These are phyloP conservation scores for Pythium graminicola DNA, from an alignment of 352 stramenopile genomes.

Conservation along the genomic window DNA sequence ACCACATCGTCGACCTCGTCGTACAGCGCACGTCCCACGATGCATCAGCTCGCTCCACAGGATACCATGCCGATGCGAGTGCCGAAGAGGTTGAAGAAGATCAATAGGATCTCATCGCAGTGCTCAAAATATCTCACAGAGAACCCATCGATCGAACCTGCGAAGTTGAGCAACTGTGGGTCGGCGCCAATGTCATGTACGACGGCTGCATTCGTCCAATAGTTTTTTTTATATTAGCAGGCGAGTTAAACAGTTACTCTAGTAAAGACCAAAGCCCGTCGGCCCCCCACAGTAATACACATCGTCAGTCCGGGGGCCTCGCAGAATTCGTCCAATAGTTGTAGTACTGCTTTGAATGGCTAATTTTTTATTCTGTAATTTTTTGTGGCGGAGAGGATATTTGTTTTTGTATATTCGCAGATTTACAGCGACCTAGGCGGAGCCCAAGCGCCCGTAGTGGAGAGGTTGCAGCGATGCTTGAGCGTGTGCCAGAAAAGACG, in stretches of 20 bases:
- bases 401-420: no score
- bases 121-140: slow-evolving; percentile 60
- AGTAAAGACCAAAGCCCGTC: no score
- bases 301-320: no score
- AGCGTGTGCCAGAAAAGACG: slow-evolving; percentile 64
- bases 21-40: slow-evolving; percentile 14
- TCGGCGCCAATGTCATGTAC: slow-evolving; percentile 63
- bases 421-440: slow-evolving; percentile 24
- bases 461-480: slow-evolving; percentile 38
- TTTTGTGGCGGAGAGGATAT: not conserved
- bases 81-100: slow-evolving; percentile 32
- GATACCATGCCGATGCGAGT: slow-evolving; percentile 18
- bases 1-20: slow-evolving; percentile 5
- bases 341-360: no score
- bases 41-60: slow-evolving; percentile 12
- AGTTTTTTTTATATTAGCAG: no score
- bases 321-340: no score
- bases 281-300: slow-evolving; percentile 14
- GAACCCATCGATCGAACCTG: slow-evolving; percentile 55
- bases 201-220: no score
- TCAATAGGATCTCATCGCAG: slow-evolving; percentile 38
- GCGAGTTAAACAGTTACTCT: no score
- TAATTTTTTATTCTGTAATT: no score
- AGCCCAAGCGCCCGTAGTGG: slow-evolving; percentile 27
- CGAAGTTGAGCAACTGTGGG: slow-evolving; percentile 81